phyloP scores from a whole-genome alignment of 1,139 yeast species.

The Wickerhamomyces sp. region DNA sequence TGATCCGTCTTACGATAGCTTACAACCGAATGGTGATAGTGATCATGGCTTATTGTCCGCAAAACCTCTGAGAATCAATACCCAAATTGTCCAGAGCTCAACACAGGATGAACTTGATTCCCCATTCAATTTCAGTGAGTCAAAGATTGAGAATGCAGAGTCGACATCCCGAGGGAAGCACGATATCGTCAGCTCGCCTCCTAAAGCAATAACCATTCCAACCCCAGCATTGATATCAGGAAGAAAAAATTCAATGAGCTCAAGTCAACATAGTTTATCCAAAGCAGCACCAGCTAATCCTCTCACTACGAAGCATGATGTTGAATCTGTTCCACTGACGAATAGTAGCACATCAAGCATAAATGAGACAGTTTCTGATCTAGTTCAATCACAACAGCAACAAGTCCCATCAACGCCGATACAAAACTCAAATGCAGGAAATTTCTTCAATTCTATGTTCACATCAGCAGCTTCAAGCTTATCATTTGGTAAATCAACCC shows the following conservation, averaged over 20 bases:
- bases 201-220: conserved; percentile 6
- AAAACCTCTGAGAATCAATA: neutral
- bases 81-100: neutral
- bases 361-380: conserved; percentile 13
- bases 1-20: conserved; percentile 6
- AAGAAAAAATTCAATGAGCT: conserved; percentile 2
- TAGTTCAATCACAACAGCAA: conserved; percentile 8
- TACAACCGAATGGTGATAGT: neutral
- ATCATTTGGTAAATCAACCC: conserved; percentile 7
- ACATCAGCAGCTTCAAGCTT: conserved; percentile 7
- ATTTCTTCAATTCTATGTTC: conserved; percentile 18
- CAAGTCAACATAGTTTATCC: neutral
- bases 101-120: neutral
- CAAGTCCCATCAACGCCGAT: conserved; percentile 7
- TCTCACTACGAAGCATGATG: conserved; percentile 50
- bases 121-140: neutral
- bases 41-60: neutral
- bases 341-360: conserved; percentile 9
- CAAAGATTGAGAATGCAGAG: neutral
- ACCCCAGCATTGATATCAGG: conserved; percentile 11
- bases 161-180: neutral
- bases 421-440: conserved; percentile 8
- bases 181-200: conserved; percentile 6
- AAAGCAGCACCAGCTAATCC: conserved; percentile 58
- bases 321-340: conserved; percentile 13